Conservation (phyloP, 345 rosid genomes). For the Chamaenerion angustifolium region DNA sequence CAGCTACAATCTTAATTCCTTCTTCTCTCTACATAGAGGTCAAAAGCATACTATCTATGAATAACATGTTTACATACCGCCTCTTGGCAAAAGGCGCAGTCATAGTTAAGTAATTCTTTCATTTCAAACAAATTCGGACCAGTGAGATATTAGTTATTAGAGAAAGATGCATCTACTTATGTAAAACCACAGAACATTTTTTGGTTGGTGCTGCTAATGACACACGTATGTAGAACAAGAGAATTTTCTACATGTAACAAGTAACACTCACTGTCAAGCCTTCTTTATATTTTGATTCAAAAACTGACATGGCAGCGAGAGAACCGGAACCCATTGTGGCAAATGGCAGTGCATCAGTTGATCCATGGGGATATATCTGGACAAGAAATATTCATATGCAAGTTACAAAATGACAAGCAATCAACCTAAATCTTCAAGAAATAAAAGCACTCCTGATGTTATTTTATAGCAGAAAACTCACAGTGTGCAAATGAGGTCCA, state of each 20-base stretch:
- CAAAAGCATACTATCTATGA: too few species aligned
- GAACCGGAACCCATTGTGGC: constrained; percentile 22
- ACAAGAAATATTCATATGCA: neutral
- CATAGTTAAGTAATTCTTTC: too few species aligned
- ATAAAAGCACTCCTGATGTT: neutral
- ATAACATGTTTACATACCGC: too few species aligned
- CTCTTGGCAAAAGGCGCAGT: too few species aligned
- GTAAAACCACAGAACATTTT: too few species aligned
- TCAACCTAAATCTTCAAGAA: neutral
- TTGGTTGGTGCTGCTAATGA: too few species aligned
- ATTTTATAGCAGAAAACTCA: constrained; percentile 4
- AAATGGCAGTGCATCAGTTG: constrained; percentile 16
- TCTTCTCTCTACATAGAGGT: constrained; percentile 11
- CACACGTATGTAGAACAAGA: too few species aligned
- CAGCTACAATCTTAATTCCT: constrained; percentile 15
- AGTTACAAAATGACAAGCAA: neutral
- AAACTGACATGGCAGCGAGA: constrained; percentile 17
- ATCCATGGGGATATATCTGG: constrained; percentile 20
- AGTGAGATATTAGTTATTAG: too few species aligned
- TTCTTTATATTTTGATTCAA: constrained; percentile 17
- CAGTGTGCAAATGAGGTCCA: constrained; percentile 16
- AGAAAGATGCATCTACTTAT: too few species aligned
- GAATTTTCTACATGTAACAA: neutral
- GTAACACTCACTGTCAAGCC: constrained; percentile 13
- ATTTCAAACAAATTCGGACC: too few species aligned